Percentiles rank a stretch among this genome's conserved stretches.
phyloP scores from a whole-genome alignment of 306 rosid genomes.

The Hippophae tibetana region DNA sequence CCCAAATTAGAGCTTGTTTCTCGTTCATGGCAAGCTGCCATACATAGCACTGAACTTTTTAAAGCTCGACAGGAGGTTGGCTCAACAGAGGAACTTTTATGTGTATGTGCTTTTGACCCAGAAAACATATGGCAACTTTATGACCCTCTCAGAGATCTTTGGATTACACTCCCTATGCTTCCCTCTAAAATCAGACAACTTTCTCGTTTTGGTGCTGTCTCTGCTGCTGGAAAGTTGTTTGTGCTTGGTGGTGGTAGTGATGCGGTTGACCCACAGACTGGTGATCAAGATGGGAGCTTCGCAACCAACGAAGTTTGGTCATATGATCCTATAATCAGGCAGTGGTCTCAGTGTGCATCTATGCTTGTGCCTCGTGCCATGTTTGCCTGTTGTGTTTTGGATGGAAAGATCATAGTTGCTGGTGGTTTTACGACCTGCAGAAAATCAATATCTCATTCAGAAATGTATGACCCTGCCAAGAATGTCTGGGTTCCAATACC shows the following conservation, averaged over 20 bases:
- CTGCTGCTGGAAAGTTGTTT: constrained; percentile 56
- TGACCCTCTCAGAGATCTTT: constrained; percentile 76
- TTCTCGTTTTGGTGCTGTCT: constrained; percentile 40
- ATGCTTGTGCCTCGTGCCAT: constrained; percentile 93
- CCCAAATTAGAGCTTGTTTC: constrained; percentile 57
- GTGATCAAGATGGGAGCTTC: constrained; percentile 85
- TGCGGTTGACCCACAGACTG: constrained; percentile 64
- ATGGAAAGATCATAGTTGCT: constrained; percentile 83
- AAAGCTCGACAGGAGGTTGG: constrained; percentile 59
- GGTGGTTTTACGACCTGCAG: constrained; percentile 96
- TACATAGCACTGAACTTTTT: constrained; percentile 53
- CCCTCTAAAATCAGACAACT: constrained; percentile 88
- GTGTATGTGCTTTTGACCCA: constrained; percentile 33
- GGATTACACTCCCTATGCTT: constrained; percentile 91
- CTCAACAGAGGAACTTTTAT: constrained; percentile 53
- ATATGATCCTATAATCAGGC: constrained; percentile 69
- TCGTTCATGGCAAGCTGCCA: constrained; percentile 56
- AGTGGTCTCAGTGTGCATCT: constrained; percentile 66
- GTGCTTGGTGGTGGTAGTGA: constrained; percentile 79
- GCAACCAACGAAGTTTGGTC: constrained; percentile 98
- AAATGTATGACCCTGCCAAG: constrained; percentile 80
- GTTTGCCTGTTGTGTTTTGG: constrained; percentile 95
- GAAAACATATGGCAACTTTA: constrained; percentile 94
- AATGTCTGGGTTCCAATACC: constrained; percentile 81
- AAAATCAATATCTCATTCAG: constrained; percentile 87